Conservation (phyloP, 257 asterid species). For the Petunia secreta region DNA sequence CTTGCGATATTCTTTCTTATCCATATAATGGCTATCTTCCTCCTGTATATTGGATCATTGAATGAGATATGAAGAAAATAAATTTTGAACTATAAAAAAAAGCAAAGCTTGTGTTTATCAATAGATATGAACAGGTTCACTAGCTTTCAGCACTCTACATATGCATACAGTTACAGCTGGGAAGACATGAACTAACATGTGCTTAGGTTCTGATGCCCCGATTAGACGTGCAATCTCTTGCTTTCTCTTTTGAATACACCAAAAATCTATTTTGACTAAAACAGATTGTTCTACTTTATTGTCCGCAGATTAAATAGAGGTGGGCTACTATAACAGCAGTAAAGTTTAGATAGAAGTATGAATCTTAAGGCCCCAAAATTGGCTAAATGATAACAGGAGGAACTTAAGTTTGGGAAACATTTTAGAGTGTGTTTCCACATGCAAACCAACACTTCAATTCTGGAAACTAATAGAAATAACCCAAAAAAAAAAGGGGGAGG, state of each 20-base stretch:
- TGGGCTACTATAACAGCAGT: no score
- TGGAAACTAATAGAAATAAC: no score
- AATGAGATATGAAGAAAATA: background rate
- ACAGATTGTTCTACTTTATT: no score
- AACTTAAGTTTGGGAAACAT: background rate
- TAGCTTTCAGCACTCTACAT: no score
- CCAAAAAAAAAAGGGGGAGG: no score
- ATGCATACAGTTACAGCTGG: background rate
- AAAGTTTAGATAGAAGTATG: background rate
- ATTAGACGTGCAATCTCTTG: background rate
- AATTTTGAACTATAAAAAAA: background rate
- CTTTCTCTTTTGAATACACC: no score
- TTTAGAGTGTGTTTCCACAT: background rate
- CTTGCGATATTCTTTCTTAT: background rate
- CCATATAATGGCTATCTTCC: conserved; percentile 6
- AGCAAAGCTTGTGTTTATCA: background rate
- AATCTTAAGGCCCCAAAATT: background rate
- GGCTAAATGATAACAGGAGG: background rate
- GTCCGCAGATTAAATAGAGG: no score
- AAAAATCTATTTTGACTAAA: no score
- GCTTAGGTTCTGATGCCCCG: background rate
- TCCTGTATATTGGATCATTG: background rate
- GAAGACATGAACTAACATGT: background rate
- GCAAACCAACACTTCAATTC: no score
- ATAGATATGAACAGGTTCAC: background rate